Percentiles rank a stretch among this genome's conserved stretches.
Evolutionary conservation across 2,329 filamentous ascomycete genomes (phyloP).

Genomic region (Xylaria sp.): DNA sequence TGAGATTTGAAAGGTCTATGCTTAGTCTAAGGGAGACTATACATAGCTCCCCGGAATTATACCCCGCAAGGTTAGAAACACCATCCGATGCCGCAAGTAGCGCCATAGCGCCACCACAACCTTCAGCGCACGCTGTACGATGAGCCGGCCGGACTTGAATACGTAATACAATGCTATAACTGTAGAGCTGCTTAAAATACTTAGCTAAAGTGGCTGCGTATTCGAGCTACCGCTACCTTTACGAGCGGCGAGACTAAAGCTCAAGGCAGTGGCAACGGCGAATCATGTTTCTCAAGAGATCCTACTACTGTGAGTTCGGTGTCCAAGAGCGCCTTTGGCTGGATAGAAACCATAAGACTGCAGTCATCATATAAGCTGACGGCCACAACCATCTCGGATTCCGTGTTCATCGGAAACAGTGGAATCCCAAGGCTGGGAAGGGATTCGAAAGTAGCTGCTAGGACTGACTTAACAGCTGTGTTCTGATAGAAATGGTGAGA

Average conservation of each 20-base stretch:
- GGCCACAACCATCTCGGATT: background rate
- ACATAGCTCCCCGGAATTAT: background rate
- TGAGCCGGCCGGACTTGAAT: slow-evolving; percentile 13
- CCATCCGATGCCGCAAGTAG: background rate
- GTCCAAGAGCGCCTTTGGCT: background rate
- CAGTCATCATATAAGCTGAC: slow-evolving; percentile 28
- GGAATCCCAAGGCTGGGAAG: background rate
- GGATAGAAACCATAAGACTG: slow-evolving; percentile 12
- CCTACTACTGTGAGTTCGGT: background rate
- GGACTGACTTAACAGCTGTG: background rate
- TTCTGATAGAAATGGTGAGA: background rate
- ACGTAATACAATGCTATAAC: slow-evolving; percentile 28
- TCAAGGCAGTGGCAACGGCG: background rate
- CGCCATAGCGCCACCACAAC: slow-evolving; percentile 6
- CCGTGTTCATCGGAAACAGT: background rate
- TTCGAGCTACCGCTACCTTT: slow-evolving; percentile 5
- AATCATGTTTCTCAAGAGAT: slow-evolving; percentile 3
- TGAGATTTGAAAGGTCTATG: slow-evolving; percentile 18
- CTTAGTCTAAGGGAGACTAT: background rate
- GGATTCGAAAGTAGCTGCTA: background rate
- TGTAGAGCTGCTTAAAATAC: slow-evolving; percentile 9
- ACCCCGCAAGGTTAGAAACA: slow-evolving; percentile 20
- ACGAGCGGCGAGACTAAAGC: background rate
- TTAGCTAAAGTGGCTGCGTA: slow-evolving; percentile 18
- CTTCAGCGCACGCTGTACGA: slow-evolving; percentile 16